Conservation (phyloP, 2,329 filamentous ascomycete genomes). For the Claviceps citrina region DNA sequence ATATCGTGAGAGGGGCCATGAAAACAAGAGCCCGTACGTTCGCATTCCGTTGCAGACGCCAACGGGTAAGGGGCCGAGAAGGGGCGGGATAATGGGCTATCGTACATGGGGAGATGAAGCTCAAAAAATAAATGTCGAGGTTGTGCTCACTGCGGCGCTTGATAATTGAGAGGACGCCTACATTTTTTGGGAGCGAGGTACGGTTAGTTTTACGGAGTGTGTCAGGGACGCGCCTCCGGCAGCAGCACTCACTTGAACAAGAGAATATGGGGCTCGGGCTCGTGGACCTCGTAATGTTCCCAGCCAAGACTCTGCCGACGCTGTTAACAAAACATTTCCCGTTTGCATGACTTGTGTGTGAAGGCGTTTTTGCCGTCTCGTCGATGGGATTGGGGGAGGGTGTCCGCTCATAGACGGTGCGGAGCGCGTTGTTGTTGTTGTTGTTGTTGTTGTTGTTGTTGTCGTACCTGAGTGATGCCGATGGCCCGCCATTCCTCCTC, state of each 20-base stretch:
- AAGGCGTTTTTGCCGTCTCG: background rate
- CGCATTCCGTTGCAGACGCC: conserved; percentile 8
- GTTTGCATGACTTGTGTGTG: background rate
- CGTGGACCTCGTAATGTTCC: conserved; percentile 99
- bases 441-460: too few species aligned
- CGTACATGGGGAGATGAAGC: conserved; percentile 10
- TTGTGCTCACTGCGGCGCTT: conserved; percentile 45
- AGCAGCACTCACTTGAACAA: conserved; percentile 66
- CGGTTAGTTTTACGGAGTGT: too few species aligned
- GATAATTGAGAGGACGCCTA: conserved; percentile 74
- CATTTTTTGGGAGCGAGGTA: too few species aligned
- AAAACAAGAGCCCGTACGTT: conserved; percentile 9
- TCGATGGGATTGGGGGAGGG: too few species aligned
- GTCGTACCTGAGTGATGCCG: conserved; percentile 81
- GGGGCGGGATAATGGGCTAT: conserved; percentile 9
- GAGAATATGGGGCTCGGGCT: conserved; percentile 94
- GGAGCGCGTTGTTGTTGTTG: background rate
- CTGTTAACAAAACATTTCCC: background rate
- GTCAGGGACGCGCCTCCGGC: too few species aligned
- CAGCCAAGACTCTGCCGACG: conserved; percentile 71
- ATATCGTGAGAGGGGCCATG: conserved; percentile 10
- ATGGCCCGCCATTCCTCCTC: conserved; percentile 96
- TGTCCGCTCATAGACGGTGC: too few species aligned
- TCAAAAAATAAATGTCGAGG: conserved; percentile 3
- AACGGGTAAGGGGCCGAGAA: conserved; percentile 1